Conservation (phyloP, 139 green algal genomes). For the Choricystis sp. region DNA sequence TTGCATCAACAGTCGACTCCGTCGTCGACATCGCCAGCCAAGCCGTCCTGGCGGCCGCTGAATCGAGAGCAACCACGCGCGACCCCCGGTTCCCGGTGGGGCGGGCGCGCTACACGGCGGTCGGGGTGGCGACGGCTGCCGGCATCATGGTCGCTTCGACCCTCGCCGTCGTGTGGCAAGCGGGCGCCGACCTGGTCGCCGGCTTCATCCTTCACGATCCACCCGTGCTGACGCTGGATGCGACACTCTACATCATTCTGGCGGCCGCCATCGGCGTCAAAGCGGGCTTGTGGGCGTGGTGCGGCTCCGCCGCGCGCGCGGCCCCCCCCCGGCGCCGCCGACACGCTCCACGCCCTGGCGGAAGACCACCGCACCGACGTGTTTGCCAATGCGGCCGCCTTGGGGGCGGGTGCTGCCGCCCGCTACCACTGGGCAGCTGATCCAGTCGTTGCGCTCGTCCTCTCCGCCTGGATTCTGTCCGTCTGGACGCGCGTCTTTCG, state of each 20-base stretch:
- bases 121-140: neutral
- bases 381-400: neutral
- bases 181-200: neutral
- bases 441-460: neutral
- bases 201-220: neutral
- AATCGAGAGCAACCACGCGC: neutral
- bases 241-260: neutral
- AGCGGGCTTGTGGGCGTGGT: neutral
- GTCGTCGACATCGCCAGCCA: constrained; percentile 31
- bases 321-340: too few species aligned
- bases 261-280: neutral
- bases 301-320: too few species aligned
- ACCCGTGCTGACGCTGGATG: neutral
- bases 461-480: neutral
- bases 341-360: neutral
- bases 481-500: neutral
- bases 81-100: neutral
- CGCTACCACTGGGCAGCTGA: neutral
- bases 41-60: neutral
- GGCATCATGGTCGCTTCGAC: neutral
- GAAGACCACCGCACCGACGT: neutral
- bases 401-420: too few species aligned
- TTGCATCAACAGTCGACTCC: constrained; percentile 31
- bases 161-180: neutral
- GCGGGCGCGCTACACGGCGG: neutral